These are phyloP conservation scores for Penicillium psychrosexuale DNA, from an alignment of 2,329 filamentous ascomycete genomes.

Conservation along the genomic window DNA sequence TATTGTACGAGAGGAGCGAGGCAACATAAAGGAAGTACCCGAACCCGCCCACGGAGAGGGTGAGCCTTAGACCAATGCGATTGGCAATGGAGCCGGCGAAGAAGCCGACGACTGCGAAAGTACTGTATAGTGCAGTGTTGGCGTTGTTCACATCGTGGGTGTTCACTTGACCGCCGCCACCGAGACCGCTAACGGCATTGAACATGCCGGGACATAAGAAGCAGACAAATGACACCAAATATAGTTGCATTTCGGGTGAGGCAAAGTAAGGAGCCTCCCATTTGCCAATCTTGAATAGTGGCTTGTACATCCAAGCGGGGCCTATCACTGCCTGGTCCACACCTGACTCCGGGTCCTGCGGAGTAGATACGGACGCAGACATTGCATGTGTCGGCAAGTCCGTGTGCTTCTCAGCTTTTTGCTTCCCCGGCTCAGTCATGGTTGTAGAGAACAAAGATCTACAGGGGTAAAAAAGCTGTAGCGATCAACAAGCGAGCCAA, in stretches of 20 bases:
- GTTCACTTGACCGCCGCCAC: slow-evolving; percentile 61
- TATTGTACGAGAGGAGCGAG: slow-evolving; percentile 51
- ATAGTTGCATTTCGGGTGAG: slow-evolving; percentile 67
- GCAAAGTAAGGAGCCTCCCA: slow-evolving; percentile 65
- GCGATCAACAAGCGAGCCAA: slow-evolving; percentile 5
- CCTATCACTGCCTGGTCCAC: slow-evolving; percentile 27
- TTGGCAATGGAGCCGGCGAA: slow-evolving; percentile 55
- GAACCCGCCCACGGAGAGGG: slow-evolving; percentile 47
- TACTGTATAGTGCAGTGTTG: slow-evolving; percentile 69
- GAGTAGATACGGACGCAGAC: slow-evolving; percentile 2
- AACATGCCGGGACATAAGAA: slow-evolving; percentile 73
- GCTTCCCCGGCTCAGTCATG: slow-evolving; percentile 17
- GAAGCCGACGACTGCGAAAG: slow-evolving; percentile 65
- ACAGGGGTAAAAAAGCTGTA: background rate
- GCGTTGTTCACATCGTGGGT: slow-evolving; percentile 61
- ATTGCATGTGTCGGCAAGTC: slow-evolving; percentile 24
- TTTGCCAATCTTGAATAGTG: slow-evolving; percentile 51
- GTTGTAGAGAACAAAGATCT: slow-evolving; percentile 1
- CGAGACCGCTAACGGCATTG: slow-evolving; percentile 64
- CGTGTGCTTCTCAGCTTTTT: slow-evolving; percentile 9
- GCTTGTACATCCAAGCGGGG: slow-evolving; percentile 65
- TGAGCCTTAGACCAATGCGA: slow-evolving; percentile 44
- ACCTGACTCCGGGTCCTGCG: slow-evolving; percentile 25
- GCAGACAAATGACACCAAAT: slow-evolving; percentile 68
- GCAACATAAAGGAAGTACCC: slow-evolving; percentile 51